phyloP scores from a whole-genome alignment of 805 yeast species.

The Candida vartiovaarae region DNA sequence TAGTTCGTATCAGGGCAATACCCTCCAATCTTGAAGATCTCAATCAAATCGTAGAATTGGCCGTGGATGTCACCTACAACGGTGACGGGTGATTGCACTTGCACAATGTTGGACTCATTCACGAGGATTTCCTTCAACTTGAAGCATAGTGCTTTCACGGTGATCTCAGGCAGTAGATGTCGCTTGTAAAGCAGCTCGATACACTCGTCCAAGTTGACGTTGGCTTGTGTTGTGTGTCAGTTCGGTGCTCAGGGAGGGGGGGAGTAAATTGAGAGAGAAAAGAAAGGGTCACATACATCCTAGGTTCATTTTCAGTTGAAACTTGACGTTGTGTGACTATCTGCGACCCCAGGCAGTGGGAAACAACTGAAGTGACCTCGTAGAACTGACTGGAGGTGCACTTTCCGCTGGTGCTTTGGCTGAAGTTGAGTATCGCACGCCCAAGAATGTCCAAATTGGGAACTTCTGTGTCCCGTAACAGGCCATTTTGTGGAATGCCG shows the following conservation, averaged over 20 bases:
- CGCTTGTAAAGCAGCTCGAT: constrained; percentile 58
- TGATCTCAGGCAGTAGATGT: constrained; percentile 62
- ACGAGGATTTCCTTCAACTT: constrained; percentile 77
- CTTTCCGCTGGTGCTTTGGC: too few species aligned
- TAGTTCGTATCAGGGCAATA: constrained; percentile 90
- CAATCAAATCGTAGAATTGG: constrained; percentile 88
- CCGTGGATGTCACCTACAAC: constrained; percentile 98
- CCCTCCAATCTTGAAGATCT: constrained; percentile 91
- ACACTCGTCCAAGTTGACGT: constrained; percentile 63
- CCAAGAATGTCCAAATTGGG: too few species aligned
- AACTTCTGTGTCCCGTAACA: too few species aligned
- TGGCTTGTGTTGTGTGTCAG: not conserved
- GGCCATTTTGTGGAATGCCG: too few species aligned
- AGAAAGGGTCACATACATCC: not conserved
- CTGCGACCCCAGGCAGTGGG: too few species aligned
- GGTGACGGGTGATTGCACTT: constrained; percentile 79
- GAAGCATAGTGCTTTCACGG: constrained; percentile 66
- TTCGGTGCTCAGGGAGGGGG: not conserved
- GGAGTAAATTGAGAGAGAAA: not conserved
- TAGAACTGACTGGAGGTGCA: too few species aligned
- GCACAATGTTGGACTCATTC: constrained; percentile 80
- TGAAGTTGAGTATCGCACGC: too few species aligned
- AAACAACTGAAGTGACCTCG: too few species aligned
- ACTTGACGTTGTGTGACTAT: not conserved
- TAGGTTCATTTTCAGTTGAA: not conserved